phyloP scores from a whole-genome alignment of 176 grass and related monocot genomes.

The Oryza officinalis region DNA sequence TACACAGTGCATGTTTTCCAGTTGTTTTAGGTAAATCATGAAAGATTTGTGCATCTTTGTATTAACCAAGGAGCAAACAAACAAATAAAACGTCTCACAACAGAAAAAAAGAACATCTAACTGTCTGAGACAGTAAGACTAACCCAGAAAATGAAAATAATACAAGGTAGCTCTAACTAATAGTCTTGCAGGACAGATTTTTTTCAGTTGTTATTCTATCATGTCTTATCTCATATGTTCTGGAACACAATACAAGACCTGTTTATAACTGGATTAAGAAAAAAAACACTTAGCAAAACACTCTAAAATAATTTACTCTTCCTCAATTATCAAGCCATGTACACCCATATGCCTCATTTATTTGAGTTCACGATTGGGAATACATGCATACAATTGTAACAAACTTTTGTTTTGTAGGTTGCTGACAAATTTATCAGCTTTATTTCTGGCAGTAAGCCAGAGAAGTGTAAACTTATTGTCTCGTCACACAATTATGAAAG shows the following conservation, averaged over 20 bases:
- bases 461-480: constrained; percentile 93
- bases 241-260: background rate
- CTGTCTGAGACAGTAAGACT: background rate
- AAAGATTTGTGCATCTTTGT: background rate
- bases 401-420: constrained; percentile 52
- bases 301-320: background rate
- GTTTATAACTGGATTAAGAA: background rate
- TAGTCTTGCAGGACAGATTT: background rate
- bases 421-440: constrained; percentile 76
- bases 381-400: constrained; percentile 5
- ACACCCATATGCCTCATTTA: background rate
- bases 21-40: background rate
- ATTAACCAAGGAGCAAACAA: background rate
- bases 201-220: background rate
- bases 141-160: background rate
- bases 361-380: background rate
- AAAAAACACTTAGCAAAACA: background rate
- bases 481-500: constrained; percentile 95
- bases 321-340: background rate
- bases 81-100: background rate
- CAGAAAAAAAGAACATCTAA: background rate
- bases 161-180: background rate
- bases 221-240: background rate
- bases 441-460: constrained; percentile 72
- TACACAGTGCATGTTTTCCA: background rate